Evolutionary conservation across 2,329 filamentous ascomycete species (phyloP), one percentile per base, ranked within the genome.

Genomic region (Stachybotrys elegans): DNA sequence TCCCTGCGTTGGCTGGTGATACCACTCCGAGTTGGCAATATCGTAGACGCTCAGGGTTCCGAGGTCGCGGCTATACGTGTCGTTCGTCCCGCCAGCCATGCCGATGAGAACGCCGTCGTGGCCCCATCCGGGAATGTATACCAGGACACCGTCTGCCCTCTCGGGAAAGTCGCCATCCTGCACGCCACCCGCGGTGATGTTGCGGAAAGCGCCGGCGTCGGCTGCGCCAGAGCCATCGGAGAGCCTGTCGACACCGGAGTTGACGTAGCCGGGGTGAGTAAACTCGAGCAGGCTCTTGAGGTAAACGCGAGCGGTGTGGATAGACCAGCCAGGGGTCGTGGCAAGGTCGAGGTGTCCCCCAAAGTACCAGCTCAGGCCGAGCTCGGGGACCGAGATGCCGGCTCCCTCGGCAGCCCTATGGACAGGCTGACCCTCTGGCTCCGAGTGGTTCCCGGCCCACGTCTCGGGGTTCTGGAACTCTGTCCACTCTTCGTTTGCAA

Each of bases 361-460:
- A 62, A 91, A 91, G 60, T 88, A 91, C 72, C 81, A 91, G 23
- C 83, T 87, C 38, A 84, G 66, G 0, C 85, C 85, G 1, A 89
- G 65, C 43, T 82, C 78, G 1, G 84, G 79, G 1, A 90, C 79
- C 22, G 80, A 85, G 13, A 87, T 64, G 1, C 84, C 84, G 11
- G 86, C 84, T 6, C 86, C 86, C 59, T 91, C 86, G 2, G 85
- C 84, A 3, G 84, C 76, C 37, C 86, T 72, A 57, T 89, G 81
- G 3, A 91, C 73, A 1, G 75, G 64, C 17, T 74, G 63, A 17
- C 73, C 72, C 9, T 69, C 76, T 0, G 65, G 65, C 19, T 79
- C 77, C 0, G 84, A 81, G 53, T 79, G 77, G 35, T 79, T 77
- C 1, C 86, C 86, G 1, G 71, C 67, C 0, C 79, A 82, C 0